Evolutionary conservation across 2,329 filamentous ascomycete species (phyloP).

Genomic region (Cordyceps pruinosa): DNA sequence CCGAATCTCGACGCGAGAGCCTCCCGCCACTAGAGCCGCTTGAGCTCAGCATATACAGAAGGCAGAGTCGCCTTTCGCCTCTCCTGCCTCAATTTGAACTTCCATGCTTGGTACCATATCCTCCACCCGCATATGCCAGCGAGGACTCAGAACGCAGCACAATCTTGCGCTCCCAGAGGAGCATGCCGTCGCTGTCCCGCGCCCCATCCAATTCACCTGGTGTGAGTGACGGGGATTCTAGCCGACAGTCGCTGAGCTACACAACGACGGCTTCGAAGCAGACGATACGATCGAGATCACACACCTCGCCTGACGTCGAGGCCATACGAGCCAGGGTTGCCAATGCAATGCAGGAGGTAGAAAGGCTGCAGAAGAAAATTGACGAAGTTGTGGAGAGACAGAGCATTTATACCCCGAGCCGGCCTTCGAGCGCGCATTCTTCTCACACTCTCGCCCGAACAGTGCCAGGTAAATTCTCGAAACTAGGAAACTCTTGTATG

Average conservation of each 20-base stretch:
- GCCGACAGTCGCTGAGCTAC: neutral
- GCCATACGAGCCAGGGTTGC: slow-evolving; percentile 49
- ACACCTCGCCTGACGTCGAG: slow-evolving; percentile 42
- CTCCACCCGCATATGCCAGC: slow-evolving; percentile 27
- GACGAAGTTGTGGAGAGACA: slow-evolving; percentile 54
- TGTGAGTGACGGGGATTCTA: neutral
- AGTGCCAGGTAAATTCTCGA: slow-evolving; percentile 24
- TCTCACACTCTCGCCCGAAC: slow-evolving; percentile 33
- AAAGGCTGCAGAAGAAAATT: slow-evolving; percentile 51
- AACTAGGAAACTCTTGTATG: neutral
- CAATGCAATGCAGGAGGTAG: slow-evolving; percentile 51
- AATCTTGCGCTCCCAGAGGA: neutral
- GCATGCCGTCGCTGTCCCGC: slow-evolving; percentile 34
- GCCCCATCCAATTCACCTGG: slow-evolving; percentile 28
- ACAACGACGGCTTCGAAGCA: slow-evolving; percentile 31
- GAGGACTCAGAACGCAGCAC: slow-evolving; percentile 28
- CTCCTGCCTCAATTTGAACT: slow-evolving; percentile 46
- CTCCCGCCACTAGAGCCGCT: slow-evolving; percentile 31
- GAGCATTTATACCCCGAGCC: slow-evolving; percentile 48
- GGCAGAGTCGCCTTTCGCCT: slow-evolving; percentile 42
- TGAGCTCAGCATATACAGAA: slow-evolving; percentile 47
- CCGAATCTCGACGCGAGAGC: slow-evolving; percentile 15
- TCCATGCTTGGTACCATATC: slow-evolving; percentile 32
- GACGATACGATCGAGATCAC: slow-evolving; percentile 31
- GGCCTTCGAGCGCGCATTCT: slow-evolving; percentile 46